phyloP scores from a whole-genome alignment of 139 green algal species.

The Zygnema circumcarinatum region DNA sequence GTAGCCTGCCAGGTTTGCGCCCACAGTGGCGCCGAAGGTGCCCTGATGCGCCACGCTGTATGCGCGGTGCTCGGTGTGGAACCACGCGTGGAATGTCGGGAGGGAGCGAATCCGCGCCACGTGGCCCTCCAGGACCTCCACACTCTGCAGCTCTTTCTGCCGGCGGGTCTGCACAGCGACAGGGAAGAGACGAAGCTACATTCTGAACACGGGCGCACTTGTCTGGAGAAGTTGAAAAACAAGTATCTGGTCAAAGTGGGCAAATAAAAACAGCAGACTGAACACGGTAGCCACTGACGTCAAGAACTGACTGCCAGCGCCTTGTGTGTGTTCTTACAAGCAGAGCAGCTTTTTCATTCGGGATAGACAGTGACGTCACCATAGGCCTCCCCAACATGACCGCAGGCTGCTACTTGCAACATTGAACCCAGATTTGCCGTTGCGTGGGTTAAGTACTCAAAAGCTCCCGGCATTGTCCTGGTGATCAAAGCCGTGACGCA shows the following conservation, averaged over 20 bases:
- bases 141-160: slow-evolving; percentile 27
- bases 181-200: neutral
- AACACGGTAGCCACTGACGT: neutral
- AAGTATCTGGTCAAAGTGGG: neutral
- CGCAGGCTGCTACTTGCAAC: no score
- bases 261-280: neutral
- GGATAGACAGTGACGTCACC: no score
- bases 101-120: slow-evolving; percentile 23
- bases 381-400: no score
- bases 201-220: neutral
- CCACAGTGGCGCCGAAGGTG: neutral
- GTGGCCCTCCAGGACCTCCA: neutral
- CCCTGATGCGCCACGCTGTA: slow-evolving; percentile 57
- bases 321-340: no score
- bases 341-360: no score
- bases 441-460: no score
- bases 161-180: neutral
- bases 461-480: no score
- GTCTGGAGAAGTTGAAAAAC: neutral
- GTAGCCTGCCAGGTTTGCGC: neutral
- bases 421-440: no score
- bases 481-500: neutral
- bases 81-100: slow-evolving; percentile 44
- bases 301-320: no score
- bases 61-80: slow-evolving; percentile 57